Evolutionary conservation across 2,329 filamentous ascomycete species (phyloP).

Genomic region (Cytospora paraplurivora): DNA sequence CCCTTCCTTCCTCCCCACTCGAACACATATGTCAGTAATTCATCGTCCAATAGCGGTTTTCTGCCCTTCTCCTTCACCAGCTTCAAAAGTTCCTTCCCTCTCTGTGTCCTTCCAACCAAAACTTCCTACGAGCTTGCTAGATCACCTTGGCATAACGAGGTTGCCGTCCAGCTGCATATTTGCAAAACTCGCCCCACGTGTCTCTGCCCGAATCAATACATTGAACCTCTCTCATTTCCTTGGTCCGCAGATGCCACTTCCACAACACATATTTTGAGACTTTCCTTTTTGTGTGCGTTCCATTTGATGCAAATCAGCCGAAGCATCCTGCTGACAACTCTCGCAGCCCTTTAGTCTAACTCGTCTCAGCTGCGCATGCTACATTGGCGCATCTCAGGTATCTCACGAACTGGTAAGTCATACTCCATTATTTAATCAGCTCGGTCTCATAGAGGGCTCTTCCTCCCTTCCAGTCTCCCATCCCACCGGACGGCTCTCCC

Average conservation of each 20-base stretch:
- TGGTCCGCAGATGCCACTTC: not conserved
- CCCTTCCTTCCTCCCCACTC: no score
- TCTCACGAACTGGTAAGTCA: not conserved
- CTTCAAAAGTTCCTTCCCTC: not conserved
- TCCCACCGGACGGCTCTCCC: no score
- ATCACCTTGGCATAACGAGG: not conserved
- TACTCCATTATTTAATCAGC: not conserved
- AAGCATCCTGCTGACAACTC: not conserved
- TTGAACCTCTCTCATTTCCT: not conserved
- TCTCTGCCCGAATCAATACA: not conserved
- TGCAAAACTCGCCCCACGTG: not conserved
- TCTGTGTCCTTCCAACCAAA: not conserved
- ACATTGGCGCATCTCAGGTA: not conserved
- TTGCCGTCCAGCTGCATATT: not conserved
- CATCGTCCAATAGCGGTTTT: no score
- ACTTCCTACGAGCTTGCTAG: not conserved
- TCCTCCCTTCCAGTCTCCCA: not conserved
- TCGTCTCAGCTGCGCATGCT: not conserved
- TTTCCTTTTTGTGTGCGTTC: not conserved
- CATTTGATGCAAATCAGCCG: not conserved
- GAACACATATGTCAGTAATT: no score
- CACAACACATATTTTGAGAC: not conserved
- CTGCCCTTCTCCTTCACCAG: not conserved
- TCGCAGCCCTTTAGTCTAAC: conserved; percentile 5
- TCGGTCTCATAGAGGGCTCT: not conserved